These are phyloP conservation scores for Trypanosoma melophagium DNA, from an alignment of 208 protist genomes.

Conservation along the genomic window DNA sequence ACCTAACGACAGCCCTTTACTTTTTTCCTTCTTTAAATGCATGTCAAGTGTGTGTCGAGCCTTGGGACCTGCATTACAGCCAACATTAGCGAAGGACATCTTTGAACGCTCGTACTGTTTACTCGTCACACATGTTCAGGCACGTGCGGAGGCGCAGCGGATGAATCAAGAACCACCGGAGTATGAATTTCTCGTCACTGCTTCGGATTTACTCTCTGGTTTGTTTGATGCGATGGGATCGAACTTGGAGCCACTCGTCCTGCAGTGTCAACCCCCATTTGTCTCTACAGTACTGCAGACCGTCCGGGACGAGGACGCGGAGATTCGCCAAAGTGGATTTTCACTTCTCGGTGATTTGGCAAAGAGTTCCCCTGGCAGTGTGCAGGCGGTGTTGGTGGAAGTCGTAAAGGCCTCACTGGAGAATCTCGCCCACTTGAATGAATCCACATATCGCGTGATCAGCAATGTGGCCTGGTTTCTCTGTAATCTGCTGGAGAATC, in stretches of 20 bases:
- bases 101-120: constrained; percentile 66
- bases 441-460: constrained; percentile 53
- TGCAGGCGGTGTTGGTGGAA: constrained; percentile 50
- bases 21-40: constrained; percentile 80
- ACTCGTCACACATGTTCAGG: constrained; percentile 56
- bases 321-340: constrained; percentile 76
- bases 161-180: constrained; percentile 50
- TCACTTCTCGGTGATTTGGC: constrained; percentile 71
- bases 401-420: constrained; percentile 48
- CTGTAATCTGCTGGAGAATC: constrained; percentile 74
- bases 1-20: constrained; percentile 63
- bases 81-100: constrained; percentile 60
- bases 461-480: constrained; percentile 84
- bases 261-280: constrained; percentile 50
- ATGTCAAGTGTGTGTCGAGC: constrained; percentile 73
- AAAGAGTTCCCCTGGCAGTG: constrained; percentile 40
- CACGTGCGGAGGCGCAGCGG: constrained; percentile 36
- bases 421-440: constrained; percentile 45
- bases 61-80: constrained; percentile 64
- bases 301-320: constrained; percentile 41
- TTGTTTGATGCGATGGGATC: constrained; percentile 79
- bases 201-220: constrained; percentile 66
- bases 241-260: constrained; percentile 58
- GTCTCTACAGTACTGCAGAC: constrained; percentile 53
- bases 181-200: constrained; percentile 77